Evolutionary conservation across 225 moss, liverwort and hornwort species (phyloP).

Genomic region (Thuidium tamariscinum): DNA sequence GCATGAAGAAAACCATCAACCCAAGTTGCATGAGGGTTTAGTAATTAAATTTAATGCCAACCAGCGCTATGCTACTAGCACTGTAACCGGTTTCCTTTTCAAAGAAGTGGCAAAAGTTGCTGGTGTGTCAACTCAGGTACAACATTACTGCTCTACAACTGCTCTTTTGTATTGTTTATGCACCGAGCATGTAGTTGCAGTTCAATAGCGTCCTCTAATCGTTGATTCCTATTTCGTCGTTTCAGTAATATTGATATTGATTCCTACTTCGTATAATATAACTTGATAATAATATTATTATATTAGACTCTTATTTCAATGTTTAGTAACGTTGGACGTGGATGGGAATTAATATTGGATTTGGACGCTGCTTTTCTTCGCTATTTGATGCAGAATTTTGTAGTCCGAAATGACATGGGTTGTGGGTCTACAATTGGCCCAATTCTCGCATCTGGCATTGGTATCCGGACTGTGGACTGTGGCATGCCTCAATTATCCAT

Average conservation of each 20-base stretch:
- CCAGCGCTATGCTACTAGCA: constrained; percentile 73
- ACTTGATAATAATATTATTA: not conserved
- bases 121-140: constrained; percentile 75
- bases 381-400: constrained; percentile 57
- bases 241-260: not conserved
- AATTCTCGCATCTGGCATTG: constrained; percentile 79
- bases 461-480: constrained; percentile 75
- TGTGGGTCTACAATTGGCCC: constrained; percentile 90
- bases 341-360: not conserved
- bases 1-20: constrained; percentile 86
- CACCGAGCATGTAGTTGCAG: not conserved
- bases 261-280: not conserved
- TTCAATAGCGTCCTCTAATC: not conserved
- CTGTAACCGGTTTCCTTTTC: constrained; percentile 74
- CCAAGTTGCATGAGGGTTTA: constrained; percentile 65
- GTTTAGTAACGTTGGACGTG: not conserved
- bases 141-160: not conserved
- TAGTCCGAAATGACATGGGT: constrained; percentile 87
- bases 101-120: constrained; percentile 74
- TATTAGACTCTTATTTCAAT: not conserved
- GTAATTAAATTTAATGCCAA: constrained; percentile 82
- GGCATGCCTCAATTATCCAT: constrained; percentile 87
- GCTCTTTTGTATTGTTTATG: not conserved
- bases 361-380: not conserved
- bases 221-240: not conserved